Percentiles rank a stretch among this genome's conserved stretches.
Conservation (phyloP, 768 basidiomycete species). For the Tephrocybe sp. region DNA sequence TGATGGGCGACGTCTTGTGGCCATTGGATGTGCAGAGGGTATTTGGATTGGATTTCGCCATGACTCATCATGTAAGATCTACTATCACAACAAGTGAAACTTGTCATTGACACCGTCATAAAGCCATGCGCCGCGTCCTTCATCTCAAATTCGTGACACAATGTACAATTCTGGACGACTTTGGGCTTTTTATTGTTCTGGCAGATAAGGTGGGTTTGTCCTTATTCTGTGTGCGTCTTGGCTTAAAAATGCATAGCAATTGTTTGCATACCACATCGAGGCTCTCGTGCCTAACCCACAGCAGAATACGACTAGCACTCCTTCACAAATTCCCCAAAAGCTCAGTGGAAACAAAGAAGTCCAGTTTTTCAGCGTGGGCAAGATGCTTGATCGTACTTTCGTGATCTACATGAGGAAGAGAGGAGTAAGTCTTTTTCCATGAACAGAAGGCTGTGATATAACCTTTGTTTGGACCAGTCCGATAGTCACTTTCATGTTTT, state of each 20-base stretch:
- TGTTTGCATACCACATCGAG: conserved; percentile 95
- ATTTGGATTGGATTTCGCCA: conserved; percentile 94
- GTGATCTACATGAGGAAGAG: conserved; percentile 97
- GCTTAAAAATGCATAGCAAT: conserved; percentile 43
- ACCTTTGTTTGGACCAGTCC: conserved; percentile 37
- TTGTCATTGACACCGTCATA: conserved; percentile 30
- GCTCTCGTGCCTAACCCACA: conserved; percentile 89
- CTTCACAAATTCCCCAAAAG: conserved; percentile 83
- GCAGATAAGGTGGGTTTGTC: conserved; percentile 70
- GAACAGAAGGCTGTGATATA: conserved; percentile 1
- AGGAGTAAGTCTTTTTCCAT: conserved; percentile 53
- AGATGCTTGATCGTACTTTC: conserved; percentile 78
- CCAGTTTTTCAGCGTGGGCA: conserved; percentile 93
- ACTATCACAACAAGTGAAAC: background rate
- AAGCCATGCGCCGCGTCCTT: conserved; percentile 87
- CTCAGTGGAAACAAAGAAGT: conserved; percentile 88
- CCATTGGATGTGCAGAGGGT: conserved; percentile 88
- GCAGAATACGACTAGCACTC: conserved; percentile 47
- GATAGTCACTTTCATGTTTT: conserved; percentile 92
- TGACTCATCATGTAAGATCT: conserved; percentile 71
- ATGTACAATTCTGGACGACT: conserved; percentile 92
- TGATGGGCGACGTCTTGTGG: conserved; percentile 79
- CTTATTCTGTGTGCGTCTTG: background rate
- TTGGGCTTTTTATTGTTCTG: conserved; percentile 94
- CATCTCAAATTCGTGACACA: conserved; percentile 92